These are phyloP conservation scores for Citrullus amarus DNA, from an alignment of 306 rosid genomes.

Conservation along the genomic window DNA sequence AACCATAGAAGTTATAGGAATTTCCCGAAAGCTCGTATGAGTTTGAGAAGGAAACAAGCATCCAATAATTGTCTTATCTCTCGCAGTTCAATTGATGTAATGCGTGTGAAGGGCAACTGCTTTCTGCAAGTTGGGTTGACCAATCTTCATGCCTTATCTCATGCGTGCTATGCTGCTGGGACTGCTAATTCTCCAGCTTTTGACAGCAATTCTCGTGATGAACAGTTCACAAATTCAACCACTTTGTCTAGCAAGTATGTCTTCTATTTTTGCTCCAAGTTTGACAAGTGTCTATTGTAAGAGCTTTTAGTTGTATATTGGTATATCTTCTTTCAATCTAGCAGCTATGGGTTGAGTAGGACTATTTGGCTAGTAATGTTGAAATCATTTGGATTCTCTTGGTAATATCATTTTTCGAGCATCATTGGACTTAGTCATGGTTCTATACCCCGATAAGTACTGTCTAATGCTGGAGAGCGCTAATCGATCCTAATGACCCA, in stretches of 20 bases:
- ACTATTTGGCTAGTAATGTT: neutral
- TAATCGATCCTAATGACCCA: neutral
- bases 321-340: neutral
- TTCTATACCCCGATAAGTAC: neutral
- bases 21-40: slow-evolving; percentile 32
- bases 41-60: slow-evolving; percentile 34
- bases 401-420: neutral
- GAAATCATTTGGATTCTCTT: neutral
- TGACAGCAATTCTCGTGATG: slow-evolving; percentile 40
- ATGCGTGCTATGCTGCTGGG: slow-evolving; percentile 33
- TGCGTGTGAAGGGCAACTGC: slow-evolving; percentile 20
- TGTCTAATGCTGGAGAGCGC: neutral
- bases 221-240: slow-evolving; percentile 29
- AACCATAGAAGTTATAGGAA: slow-evolving; percentile 25
- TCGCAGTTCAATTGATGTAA: slow-evolving; percentile 16
- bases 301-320: neutral
- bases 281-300: neutral
- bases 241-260: slow-evolving; percentile 41
- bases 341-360: neutral
- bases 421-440: neutral
- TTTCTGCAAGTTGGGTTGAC: slow-evolving; percentile 25
- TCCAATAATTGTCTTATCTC: slow-evolving; percentile 21
- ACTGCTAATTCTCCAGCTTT: slow-evolving; percentile 50
- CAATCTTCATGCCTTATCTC: slow-evolving; percentile 19
- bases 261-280: slow-evolving; percentile 10